These are phyloP conservation scores for Corylus avellana DNA, from an alignment of 306 rosid species.

Conservation along the genomic window DNA sequence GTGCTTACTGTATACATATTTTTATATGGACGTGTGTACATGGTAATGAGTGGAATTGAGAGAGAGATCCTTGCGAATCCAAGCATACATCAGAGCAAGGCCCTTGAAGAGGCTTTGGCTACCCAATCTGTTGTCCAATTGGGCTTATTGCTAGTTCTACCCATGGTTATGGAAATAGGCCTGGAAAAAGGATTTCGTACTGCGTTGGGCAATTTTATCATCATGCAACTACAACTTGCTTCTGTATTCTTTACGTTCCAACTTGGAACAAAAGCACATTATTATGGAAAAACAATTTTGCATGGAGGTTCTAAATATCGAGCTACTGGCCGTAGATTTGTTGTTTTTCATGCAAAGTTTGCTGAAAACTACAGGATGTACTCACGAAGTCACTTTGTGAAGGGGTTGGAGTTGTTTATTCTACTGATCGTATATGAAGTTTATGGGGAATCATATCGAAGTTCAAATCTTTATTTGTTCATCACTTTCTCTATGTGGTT, in stretches of 20 bases:
- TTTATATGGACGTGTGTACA: slow-evolving; percentile 85
- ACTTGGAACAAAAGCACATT: slow-evolving; percentile 96
- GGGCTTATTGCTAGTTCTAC: slow-evolving; percentile 80
- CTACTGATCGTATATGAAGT: slow-evolving; percentile 68
- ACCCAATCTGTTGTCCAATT: slow-evolving; percentile 86
- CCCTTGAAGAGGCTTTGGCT: slow-evolving; percentile 93
- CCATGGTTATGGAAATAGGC: slow-evolving; percentile 99
- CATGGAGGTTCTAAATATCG: slow-evolving; percentile 96
- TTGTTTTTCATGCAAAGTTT: slow-evolving; percentile 91
- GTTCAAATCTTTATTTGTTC: slow-evolving; percentile 67
- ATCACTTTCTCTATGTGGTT: slow-evolving; percentile 92
- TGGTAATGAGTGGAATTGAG: slow-evolving; percentile 98
- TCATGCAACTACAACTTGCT: slow-evolving; percentile 97
- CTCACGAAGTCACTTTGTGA: slow-evolving; percentile 93
- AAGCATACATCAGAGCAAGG: slow-evolving; percentile 57
- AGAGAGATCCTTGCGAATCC: slow-evolving; percentile 66
- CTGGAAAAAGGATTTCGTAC: slow-evolving; percentile 96
- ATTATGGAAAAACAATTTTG: slow-evolving; percentile 87
- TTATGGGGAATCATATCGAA: slow-evolving; percentile 66
- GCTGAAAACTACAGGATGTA: slow-evolving; percentile 89
- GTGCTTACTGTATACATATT: slow-evolving; percentile 86
- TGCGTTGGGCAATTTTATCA: slow-evolving; percentile 88
- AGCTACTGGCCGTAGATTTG: slow-evolving; percentile 94
- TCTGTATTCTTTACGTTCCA: slow-evolving; percentile 96
- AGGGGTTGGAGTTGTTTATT: slow-evolving; percentile 83